Evolutionary conservation across 139 green algal genomes (phyloP), one percentile per base, ranked within the genome.

Genomic region (Micromonas pusilla): DNA sequence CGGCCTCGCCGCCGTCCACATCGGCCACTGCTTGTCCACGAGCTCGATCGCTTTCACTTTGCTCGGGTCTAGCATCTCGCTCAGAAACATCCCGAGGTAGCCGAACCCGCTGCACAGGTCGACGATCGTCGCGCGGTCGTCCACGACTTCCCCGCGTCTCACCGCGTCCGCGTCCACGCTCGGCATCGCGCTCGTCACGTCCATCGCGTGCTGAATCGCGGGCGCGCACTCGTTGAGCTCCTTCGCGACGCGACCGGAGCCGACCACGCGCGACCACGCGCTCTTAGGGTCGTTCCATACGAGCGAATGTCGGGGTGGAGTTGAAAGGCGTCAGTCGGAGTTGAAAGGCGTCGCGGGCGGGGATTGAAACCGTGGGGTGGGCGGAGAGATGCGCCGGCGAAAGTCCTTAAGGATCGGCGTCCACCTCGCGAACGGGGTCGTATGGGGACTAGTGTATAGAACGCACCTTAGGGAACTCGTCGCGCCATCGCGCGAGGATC

Each of bases 61-160:
- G 5, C 38, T 2, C 67, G 67, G 1, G 30, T 31, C 30, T 2
- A 77, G 57, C 53, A 82, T 36, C 68, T 82, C 77, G 67, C 28
- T 53, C 31, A 82, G 34, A 32, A 82, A 82, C 77, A 82, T 82
- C 32, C 20, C 54, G 30, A 82, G 66, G 77, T 72, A 82, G 1
- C 77, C 77, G 21, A 77, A 71, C 32, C 77, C 77, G 67, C 67
- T 67, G 67, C 67, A 77, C 25, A 82, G 38, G 57, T 82, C 77
- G 2, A 82, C 52, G 31, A 81, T 52, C 16, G 65, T 76, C 20
- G 37, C 37, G 19, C 65, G 64, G 1, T 76, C 28, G 26, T 34
- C 68, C 33, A 13, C 13, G 1, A 1, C 30, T 34, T 72, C 63
- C n/a, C n/a, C n/a, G n/a, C n/a, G n/a, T n/a, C n/a, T n/a, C n/a